Evolutionary conservation across 2,329 filamentous ascomycete species (phyloP).

Genomic region (Curvularia spicifera): DNA sequence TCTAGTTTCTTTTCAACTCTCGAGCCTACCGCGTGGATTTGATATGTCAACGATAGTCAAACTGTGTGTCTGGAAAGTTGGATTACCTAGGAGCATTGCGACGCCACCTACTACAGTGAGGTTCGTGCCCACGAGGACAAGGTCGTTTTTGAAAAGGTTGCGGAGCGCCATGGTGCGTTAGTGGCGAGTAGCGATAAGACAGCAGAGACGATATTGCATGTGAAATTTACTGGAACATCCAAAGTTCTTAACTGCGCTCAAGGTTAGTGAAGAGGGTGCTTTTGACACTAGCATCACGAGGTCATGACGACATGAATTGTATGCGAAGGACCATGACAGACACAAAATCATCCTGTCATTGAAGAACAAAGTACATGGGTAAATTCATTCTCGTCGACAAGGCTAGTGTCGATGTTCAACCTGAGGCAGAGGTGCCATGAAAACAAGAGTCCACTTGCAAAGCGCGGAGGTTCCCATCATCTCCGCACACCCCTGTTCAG

Average conservation of each 20-base stretch:
- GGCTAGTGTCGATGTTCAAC: neutral
- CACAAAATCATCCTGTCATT: neutral
- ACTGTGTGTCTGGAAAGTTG: neutral
- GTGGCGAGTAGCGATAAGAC: neutral
- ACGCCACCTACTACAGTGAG: slow-evolving; percentile 16
- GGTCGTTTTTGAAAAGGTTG: slow-evolving; percentile 20
- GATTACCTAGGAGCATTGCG: slow-evolving; percentile 16
- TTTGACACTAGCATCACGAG: slow-evolving; percentile 2
- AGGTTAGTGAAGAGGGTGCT: neutral
- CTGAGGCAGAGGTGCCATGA: too few species aligned
- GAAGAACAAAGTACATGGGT: neutral
- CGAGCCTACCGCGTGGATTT: slow-evolving; percentile 4
- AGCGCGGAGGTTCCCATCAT: slow-evolving; percentile 13
- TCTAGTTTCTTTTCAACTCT: slow-evolving; percentile 32
- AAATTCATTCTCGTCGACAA: neutral
- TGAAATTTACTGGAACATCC: neutral
- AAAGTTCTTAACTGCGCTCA: neutral
- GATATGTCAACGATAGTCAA: neutral
- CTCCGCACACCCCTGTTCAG: slow-evolving; percentile 34
- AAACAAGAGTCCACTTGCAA: neutral
- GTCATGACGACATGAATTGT: slow-evolving; percentile 12
- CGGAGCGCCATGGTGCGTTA: slow-evolving; percentile 13
- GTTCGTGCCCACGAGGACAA: slow-evolving; percentile 16
- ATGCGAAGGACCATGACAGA: neutral
- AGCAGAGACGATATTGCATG: neutral